These are phyloP conservation scores for Aspergillus clavatus DNA, from an alignment of 2,329 filamentous ascomycete species.

Conservation along the genomic window DNA sequence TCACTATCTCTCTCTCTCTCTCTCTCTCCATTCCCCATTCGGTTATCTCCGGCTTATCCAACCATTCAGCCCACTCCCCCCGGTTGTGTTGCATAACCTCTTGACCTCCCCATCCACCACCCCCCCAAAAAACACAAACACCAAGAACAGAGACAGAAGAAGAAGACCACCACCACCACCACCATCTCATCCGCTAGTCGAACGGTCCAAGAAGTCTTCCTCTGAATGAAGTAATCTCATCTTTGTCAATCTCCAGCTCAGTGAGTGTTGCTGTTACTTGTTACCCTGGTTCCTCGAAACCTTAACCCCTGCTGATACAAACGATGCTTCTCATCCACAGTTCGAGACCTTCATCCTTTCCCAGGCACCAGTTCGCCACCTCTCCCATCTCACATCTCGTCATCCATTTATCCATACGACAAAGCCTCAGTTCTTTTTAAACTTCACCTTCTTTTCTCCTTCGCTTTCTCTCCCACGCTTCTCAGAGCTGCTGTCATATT, in stretches of 20 bases:
- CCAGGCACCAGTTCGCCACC: conserved; percentile 19
- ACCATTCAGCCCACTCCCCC: conserved; percentile 12
- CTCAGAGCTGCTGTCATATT: background rate
- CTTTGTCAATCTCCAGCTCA: background rate
- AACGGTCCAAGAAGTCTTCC: background rate
- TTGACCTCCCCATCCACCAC: background rate
- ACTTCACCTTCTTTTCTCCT: conserved; percentile 1
- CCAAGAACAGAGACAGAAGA: too few species aligned
- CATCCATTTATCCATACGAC: background rate
- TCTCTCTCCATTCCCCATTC: conserved; percentile 9
- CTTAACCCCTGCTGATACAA: conserved; percentile 17
- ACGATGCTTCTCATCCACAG: conserved; percentile 9
- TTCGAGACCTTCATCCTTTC: conserved; percentile 3
- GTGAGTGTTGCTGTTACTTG: too few species aligned
- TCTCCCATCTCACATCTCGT: background rate
- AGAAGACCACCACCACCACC: background rate
- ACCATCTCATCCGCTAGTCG: background rate
- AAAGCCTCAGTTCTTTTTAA: conserved; percentile 3
- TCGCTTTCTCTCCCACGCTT: background rate
- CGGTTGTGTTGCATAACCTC: too few species aligned
- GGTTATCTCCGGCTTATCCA: conserved; percentile 29
- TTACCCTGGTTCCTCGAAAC: conserved; percentile 10
- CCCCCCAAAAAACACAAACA: too few species aligned
- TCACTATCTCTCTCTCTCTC: background rate
- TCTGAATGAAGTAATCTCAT: background rate